Base-by-base conservation (phyloP, 2,329 filamentous ascomycete species). In the Davidsoniella neocaledoniae region DNA sequence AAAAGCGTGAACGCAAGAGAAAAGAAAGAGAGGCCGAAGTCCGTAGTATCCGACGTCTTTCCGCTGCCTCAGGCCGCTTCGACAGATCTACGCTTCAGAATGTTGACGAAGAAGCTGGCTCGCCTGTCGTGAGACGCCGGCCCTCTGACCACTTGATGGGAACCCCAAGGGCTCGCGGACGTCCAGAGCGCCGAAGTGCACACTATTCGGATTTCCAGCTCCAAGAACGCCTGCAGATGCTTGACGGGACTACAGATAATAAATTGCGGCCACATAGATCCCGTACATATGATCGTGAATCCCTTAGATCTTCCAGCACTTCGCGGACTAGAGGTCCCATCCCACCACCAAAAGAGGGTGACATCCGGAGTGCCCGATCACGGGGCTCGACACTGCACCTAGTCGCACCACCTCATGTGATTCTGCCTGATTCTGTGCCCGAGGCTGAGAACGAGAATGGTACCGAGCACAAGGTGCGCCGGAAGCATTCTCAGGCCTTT, bases 351-450 rank as follows among this genome's bases (percentile, higher is more conserved):
- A 95, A 95, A 62, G 88, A 95, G 61, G 76, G 78, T 12, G 66
- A 77, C 9, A 63, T 81, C 50, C 70, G 78, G 56, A 79, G 78
- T 55, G 78, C 83, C 53, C 73, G 82, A 57, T 83, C 84, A 56
- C 73, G 86, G 53, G 83, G 85, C 41, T 94, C 87, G 56, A 91
- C 86, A 55, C 73, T 95, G 29, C 86, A 94, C 60, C 76, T 93
- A 4, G 86, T 93, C 38, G 83, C 84, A 8, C 79, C 77, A 0
- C 69, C 70, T 5, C 73, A 76, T 16, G 68, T 76, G 14, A 63
- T 63, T 17, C 55, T 62, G n/a, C 57, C 59, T 40, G 56, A 65
- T 54, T 58, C 53, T 36, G 57, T 53, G 21, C 37, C 49, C 5
- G 48, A 49, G 21, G 46, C 33, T 10, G 55, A 59, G 41, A 54